Base-by-base conservation (phyloP, 2,329 filamentous ascomycete genomes). In the Fusarium secorum region DNA sequence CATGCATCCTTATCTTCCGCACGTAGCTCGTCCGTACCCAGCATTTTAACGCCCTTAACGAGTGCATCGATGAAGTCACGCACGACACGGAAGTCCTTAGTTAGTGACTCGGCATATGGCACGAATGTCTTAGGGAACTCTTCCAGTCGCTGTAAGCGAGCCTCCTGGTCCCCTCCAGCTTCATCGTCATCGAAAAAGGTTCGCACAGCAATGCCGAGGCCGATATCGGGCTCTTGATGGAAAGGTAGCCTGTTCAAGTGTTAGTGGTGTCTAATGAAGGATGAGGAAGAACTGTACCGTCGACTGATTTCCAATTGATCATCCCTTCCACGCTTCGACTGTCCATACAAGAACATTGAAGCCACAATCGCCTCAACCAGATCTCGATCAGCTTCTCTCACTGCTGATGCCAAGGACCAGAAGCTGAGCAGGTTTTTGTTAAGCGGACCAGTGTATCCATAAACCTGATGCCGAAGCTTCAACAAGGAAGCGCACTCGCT, bases 391-490 rank as follows among this genome's bases (percentile, higher is more conserved):
- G 90, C 89, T 70, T 91, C 89, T 41, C 95, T 91, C 28, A 98
- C 90, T 42, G 93, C 89, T 4, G 91, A 91, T 42, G 94, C 90
- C 63, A 98, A 86, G 3, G 94, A 95, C 66, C 94, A 92, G 84
- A 95, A 99, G 30, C 90, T 91, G 44, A 99, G 86, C 56, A 98
- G 86, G 73, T 95, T 94, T 80, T 96, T 91, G 84, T 94, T 97
- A 3, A 99, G 86, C 3, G 96, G 95, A 1, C 96, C 96, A 4
- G 95, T 98, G 81, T 98, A 99, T 33, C 96, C 96, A 74, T 95
- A 95, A 7, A 88, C 86, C 74, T 93, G 88, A 79, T 99, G 96
- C 35, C 90, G 89, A 68, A 98, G 85, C 77, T 92, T 93, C 55
- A 94, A 88, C 63, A 98, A 85, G 57, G 93, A 94, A 18, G 95